Conservation (phyloP, 805 yeast genomes). For the Metschnikowia reukaufii region DNA sequence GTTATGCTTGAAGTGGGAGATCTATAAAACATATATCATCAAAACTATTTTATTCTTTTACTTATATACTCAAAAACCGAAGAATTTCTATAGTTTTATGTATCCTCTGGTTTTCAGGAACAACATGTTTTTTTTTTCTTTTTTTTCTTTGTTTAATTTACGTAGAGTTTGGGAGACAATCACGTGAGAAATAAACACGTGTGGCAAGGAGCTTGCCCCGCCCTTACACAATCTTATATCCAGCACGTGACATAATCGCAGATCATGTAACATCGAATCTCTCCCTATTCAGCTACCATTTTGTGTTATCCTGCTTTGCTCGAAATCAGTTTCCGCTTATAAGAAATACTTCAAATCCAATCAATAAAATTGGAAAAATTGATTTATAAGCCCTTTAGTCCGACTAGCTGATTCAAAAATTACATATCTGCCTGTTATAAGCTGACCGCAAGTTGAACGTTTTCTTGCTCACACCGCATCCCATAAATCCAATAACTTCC, state of each 20-base stretch:
- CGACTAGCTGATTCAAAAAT: no score
- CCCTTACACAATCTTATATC: not conserved
- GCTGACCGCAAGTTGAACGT: not conserved
- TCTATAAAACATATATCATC: no score
- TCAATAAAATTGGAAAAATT: not conserved
- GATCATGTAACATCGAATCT: slow-evolving; percentile 4
- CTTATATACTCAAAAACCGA: no score
- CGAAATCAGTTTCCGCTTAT: not conserved
- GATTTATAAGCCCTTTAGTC: no score
- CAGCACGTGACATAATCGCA: slow-evolving; percentile 7
- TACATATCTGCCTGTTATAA: not conserved
- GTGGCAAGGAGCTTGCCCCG: slow-evolving; percentile 1
- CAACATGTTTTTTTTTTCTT: no score
- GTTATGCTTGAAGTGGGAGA: no score
- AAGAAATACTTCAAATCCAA: not conserved
- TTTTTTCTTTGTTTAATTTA: not conserved
- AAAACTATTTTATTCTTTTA: no score
- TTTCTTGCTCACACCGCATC: not conserved
- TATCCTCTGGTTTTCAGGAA: no score
- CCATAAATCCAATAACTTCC: not conserved
- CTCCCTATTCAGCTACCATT: not conserved
- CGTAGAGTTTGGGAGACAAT: not conserved
- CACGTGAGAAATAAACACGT: not conserved
- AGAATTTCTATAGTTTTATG: no score
- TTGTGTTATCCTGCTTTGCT: slow-evolving; percentile 1